Evolutionary conservation across 768 basidiomycete genomes (phyloP).

Genomic region (Trametes sanguinea): DNA sequence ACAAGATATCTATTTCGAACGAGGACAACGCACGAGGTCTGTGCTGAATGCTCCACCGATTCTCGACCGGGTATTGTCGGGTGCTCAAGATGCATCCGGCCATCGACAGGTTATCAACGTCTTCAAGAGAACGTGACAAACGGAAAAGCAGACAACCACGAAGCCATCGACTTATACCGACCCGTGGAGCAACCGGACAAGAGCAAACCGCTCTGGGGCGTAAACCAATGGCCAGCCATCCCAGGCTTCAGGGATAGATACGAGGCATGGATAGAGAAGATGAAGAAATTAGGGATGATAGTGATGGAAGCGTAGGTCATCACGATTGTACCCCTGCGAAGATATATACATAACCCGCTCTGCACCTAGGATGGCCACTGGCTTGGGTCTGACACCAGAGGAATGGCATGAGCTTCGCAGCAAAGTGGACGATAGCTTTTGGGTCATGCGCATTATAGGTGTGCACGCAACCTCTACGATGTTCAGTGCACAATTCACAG

Average conservation of each 20-base stretch:
- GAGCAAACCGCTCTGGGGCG: slow-evolving; percentile 73
- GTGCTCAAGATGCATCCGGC: neutral
- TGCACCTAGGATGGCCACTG: slow-evolving; percentile 71
- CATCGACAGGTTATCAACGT: slow-evolving; percentile 66
- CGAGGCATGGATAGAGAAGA: slow-evolving; percentile 79
- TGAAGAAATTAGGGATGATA: slow-evolving; percentile 78
- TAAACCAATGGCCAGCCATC: slow-evolving; percentile 84
- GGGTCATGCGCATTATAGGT: slow-evolving; percentile 89
- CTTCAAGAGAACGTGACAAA: slow-evolving; percentile 86
- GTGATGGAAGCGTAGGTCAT: slow-evolving; percentile 81
- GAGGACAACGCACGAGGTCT: slow-evolving; percentile 79
- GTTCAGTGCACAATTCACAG: neutral
- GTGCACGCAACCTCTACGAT: slow-evolving; percentile 14
- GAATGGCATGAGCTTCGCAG: slow-evolving; percentile 72
- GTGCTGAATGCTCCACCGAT: neutral
- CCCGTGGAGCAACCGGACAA: slow-evolving; percentile 73
- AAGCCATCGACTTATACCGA: slow-evolving; percentile 81
- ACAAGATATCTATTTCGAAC: slow-evolving; percentile 63
- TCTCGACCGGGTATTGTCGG: too few species aligned
- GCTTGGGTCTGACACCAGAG: slow-evolving; percentile 67
- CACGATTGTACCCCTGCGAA: neutral
- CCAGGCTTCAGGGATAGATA: slow-evolving; percentile 61
- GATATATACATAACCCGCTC: neutral
- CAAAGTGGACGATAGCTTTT: slow-evolving; percentile 83
- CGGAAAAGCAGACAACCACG: slow-evolving; percentile 82